Conservation (phyloP, 495 filamentous ascomycete genomes). For the Monascus purpureus region DNA sequence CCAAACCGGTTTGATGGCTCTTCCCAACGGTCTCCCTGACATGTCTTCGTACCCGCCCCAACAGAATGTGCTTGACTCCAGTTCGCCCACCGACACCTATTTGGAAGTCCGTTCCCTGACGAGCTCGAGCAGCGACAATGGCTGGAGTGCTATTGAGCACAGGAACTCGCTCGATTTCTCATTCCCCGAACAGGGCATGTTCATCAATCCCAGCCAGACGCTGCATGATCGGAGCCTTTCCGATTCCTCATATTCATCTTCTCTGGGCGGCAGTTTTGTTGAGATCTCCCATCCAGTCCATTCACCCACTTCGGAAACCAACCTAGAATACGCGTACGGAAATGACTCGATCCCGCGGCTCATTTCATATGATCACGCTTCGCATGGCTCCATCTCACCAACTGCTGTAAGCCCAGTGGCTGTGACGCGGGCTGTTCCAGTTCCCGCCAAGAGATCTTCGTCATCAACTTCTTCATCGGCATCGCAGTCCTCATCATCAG, state of each 20-base stretch:
- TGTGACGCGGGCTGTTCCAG: conserved; percentile 45
- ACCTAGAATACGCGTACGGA: conserved; percentile 49
- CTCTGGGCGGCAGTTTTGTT: conserved; percentile 62
- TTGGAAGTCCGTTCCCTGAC: conserved; percentile 70
- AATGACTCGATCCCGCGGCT: conserved; percentile 21
- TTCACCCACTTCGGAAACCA: conserved; percentile 50
- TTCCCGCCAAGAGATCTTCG: conserved; percentile 54
- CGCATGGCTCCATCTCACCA: conserved; percentile 31
- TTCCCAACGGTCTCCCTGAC: conserved; percentile 41
- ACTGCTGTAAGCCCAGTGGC: conserved; percentile 52
- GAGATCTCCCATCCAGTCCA: conserved; percentile 62
- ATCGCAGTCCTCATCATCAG: conserved; percentile 41
- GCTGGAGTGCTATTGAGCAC: conserved; percentile 64
- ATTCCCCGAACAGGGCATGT: conserved; percentile 41
- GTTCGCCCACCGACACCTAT: conserved; percentile 71
- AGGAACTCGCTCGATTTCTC: conserved; percentile 39
- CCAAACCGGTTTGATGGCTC: conserved; percentile 40
- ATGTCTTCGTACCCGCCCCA: conserved; percentile 31
- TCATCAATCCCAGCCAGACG: conserved; percentile 78
- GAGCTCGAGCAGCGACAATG: conserved; percentile 67
- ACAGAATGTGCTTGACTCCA: conserved; percentile 43
- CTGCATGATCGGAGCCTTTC: conserved; percentile 75
- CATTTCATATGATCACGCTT: conserved; percentile 23
- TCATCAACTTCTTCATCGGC: conserved; percentile 44
- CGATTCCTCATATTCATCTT: conserved; percentile 65